Conservation (phyloP, 2,329 filamentous ascomycete species). For the Penicillium palitans region DNA sequence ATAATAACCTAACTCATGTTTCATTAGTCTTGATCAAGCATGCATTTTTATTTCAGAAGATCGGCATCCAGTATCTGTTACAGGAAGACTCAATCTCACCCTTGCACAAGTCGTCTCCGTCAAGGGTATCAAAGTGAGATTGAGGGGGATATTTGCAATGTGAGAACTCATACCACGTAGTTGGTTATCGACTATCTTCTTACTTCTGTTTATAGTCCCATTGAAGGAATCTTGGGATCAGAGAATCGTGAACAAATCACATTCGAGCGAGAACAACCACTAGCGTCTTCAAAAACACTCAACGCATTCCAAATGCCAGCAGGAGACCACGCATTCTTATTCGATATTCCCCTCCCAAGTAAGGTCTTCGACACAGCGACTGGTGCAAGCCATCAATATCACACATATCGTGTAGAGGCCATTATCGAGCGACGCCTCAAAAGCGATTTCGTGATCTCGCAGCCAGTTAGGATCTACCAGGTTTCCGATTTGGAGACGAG, state of each 20-base stretch:
- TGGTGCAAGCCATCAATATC: constrained; percentile 15
- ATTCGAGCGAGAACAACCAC: constrained; percentile 11
- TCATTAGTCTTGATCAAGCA: constrained; percentile 17
- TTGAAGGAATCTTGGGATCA: constrained; percentile 2
- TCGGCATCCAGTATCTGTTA: constrained; percentile 5
- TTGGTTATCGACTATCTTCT: neutral
- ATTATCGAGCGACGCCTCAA: constrained; percentile 17
- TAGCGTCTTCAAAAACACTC: constrained; percentile 20
- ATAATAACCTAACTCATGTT: neutral
- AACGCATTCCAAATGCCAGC: constrained; percentile 18
- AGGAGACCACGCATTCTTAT: constrained; percentile 24
- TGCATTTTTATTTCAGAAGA: constrained; percentile 18
- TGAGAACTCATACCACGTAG: neutral
- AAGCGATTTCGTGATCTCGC: constrained; percentile 17
- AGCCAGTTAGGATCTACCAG: constrained; percentile 19
- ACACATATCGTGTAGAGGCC: constrained; percentile 20
- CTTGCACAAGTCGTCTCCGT: constrained; percentile 7
- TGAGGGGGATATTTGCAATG: constrained; percentile 20
- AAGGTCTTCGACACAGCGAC: constrained; percentile 16
- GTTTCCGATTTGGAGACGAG: neutral
- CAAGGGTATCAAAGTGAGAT: constrained; percentile 18
- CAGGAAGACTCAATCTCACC: constrained; percentile 14
- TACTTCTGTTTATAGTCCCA: neutral
- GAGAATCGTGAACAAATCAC: constrained; percentile 16
- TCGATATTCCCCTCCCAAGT: constrained; percentile 16